Evolutionary conservation across 306 rosid genomes (phyloP).

Genomic region (Rubus idaeus): DNA sequence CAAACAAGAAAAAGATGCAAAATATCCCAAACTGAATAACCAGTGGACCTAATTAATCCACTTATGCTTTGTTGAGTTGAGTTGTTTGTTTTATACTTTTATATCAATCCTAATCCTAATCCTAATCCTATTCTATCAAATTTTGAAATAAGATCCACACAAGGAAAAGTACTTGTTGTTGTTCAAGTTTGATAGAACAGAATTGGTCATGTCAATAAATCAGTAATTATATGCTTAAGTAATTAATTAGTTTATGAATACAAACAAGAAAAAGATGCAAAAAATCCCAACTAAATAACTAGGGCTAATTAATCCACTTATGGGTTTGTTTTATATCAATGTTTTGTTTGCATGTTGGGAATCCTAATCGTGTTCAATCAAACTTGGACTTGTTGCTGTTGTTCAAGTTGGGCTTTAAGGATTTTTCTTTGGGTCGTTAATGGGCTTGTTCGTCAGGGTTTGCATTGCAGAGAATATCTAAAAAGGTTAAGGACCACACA

Average conservation of each 20-base stretch:
- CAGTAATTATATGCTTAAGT: too few relatives aligned
- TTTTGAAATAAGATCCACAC: too few relatives aligned
- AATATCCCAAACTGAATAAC: background rate
- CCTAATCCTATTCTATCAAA: too few relatives aligned
- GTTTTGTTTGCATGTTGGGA: background rate
- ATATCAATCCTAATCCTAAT: too few relatives aligned
- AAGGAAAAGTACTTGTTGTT: too few relatives aligned
- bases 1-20: background rate
- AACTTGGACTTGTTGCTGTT: background rate
- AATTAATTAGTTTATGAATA: too few relatives aligned
- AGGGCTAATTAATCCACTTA: too few relatives aligned
- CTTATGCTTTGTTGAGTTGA: background rate
- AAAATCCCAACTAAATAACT: too few relatives aligned
- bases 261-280: too few relatives aligned
- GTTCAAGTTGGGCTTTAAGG: background rate
- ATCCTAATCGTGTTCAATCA: background rate
- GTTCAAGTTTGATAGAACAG: too few relatives aligned
- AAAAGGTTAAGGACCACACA: too few relatives aligned
- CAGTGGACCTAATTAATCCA: background rate
- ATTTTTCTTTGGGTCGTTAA: background rate
- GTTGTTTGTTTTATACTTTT: background rate
- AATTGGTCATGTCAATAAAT: background rate
- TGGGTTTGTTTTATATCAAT: background rate
- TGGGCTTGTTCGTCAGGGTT: background rate
- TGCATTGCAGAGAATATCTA: too few relatives aligned